phyloP scores from a whole-genome alignment of 371 early-diverging fungal species.

The Sporodiniella umbellata region DNA sequence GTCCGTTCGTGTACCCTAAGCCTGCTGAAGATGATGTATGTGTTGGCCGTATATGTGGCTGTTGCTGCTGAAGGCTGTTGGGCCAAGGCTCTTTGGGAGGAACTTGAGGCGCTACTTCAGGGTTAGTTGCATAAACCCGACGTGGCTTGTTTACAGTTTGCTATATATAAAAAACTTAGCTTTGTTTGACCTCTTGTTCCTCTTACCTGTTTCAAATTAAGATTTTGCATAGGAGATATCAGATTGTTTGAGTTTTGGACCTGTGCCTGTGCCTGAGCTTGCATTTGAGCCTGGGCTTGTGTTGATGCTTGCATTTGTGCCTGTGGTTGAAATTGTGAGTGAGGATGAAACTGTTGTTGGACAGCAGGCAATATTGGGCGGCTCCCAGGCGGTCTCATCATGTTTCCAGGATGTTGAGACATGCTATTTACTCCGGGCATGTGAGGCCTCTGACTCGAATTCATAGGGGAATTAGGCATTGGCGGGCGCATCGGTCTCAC shows the following conservation, averaged over 20 bases:
- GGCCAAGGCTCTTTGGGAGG: slow-evolving; percentile 15
- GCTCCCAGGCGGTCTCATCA: not conserved
- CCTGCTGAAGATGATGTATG: slow-evolving; percentile 28
- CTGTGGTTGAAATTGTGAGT: no score
- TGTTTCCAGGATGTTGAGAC: not conserved
- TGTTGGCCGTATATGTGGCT: not conserved
- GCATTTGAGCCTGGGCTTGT: no score
- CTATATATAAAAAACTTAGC: not conserved
- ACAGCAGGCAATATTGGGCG: not conserved
- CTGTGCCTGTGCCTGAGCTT: no score
- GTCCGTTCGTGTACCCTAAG: slow-evolving; percentile 35
- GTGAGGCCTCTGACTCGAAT: not conserved
- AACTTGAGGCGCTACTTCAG: slow-evolving; percentile 13
- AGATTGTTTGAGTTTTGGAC: slow-evolving; percentile 5
- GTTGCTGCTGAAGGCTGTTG: slow-evolving; percentile 1
- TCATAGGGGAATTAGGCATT: not conserved
- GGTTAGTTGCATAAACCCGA: slow-evolving; percentile 41
- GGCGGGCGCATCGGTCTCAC: not conserved
- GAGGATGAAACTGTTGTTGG: no score
- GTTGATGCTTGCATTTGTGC: no score
- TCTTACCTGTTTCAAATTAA: slow-evolving; percentile 22
- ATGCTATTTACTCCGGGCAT: not conserved
- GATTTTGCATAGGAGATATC: slow-evolving; percentile 30
- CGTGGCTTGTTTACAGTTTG: slow-evolving; percentile 17
- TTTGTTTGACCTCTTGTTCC: not conserved